Evolutionary conservation across 352 stramenopile species (phyloP).

Genomic region (Elongisporangium anandrum): DNA sequence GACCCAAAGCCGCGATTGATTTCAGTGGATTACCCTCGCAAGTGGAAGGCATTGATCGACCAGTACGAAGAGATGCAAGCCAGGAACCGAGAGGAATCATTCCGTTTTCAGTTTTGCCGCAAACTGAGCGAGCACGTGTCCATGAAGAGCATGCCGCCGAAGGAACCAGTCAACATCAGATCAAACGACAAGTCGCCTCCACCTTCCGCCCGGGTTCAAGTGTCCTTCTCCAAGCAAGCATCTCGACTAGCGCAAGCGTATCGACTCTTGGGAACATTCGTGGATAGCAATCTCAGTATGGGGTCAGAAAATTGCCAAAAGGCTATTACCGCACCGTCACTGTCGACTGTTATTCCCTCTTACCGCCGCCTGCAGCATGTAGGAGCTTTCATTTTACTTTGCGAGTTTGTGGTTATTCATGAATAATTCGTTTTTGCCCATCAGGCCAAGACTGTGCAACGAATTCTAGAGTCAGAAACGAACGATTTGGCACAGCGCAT

Average conservation of each 20-base stretch:
- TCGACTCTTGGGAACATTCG: constrained; percentile 21
- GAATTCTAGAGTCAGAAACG: constrained; percentile 29
- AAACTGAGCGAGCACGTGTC: constrained; percentile 50
- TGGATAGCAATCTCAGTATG: constrained; percentile 23
- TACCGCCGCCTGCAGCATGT: constrained; percentile 53
- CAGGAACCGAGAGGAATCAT: constrained; percentile 28
- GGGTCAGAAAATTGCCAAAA: constrained; percentile 21
- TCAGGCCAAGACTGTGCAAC: constrained; percentile 38
- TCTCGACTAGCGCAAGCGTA: constrained; percentile 30
- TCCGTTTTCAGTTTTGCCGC: constrained; percentile 41
- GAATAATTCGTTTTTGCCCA: not conserved
- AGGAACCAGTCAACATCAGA: no score
- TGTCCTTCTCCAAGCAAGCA: constrained; percentile 25
- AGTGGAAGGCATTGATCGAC: constrained; percentile 29
- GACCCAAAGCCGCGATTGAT: not conserved
- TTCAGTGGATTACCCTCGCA: constrained; percentile 1
- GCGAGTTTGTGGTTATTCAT: not conserved
- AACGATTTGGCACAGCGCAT: constrained; percentile 20
- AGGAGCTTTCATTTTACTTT: no score
- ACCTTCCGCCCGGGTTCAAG: constrained; percentile 19
- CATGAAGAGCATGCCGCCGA: no score
- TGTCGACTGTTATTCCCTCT: constrained; percentile 41
- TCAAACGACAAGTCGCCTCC: constrained; percentile 5
- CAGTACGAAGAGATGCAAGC: constrained; percentile 24
- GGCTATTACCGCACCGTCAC: constrained; percentile 19